Conservation (phyloP, 2,329 filamentous ascomycete species). For the Metarhizium rileyi region DNA sequence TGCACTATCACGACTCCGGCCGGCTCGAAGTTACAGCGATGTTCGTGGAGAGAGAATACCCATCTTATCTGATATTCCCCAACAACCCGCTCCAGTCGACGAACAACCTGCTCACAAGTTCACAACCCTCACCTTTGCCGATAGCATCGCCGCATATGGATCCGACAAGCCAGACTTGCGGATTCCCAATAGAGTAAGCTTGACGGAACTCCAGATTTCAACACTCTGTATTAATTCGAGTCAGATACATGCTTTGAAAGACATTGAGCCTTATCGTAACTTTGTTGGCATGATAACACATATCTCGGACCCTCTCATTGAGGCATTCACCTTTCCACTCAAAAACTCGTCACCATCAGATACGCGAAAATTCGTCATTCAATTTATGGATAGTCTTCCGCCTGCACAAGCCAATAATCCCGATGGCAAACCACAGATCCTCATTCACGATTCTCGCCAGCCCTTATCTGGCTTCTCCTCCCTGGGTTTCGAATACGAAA, state of each 20-base stretch:
- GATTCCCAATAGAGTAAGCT: conserved; percentile 53
- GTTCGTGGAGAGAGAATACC: conserved; percentile 31
- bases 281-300: conserved; percentile 68
- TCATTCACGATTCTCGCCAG: conserved; percentile 63
- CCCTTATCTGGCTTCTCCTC: conserved; percentile 69
- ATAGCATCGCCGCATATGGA: conserved; percentile 67
- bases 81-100: conserved; percentile 5
- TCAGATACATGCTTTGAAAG: conserved; percentile 56
- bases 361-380: conserved; percentile 51
- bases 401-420: conserved; percentile 56
- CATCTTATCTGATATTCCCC: conserved; percentile 17
- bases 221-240: conserved; percentile 8
- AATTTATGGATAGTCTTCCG: conserved; percentile 59
- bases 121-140: conserved; percentile 26
- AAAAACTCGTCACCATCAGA: conserved; percentile 39
- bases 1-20: conserved; percentile 18
- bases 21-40: conserved; percentile 51
- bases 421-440: conserved; percentile 69
- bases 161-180: conserved; percentile 89
- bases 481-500: conserved; percentile 59
- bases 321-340: conserved; percentile 61
- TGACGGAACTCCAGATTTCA: background rate
- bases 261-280: conserved; percentile 44
- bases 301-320: conserved; percentile 58
- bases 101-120: conserved; percentile 21